phyloP scores from a whole-genome alignment of 2,329 filamentous ascomycete genomes.

The Pseudogymnoascus sp. region DNA sequence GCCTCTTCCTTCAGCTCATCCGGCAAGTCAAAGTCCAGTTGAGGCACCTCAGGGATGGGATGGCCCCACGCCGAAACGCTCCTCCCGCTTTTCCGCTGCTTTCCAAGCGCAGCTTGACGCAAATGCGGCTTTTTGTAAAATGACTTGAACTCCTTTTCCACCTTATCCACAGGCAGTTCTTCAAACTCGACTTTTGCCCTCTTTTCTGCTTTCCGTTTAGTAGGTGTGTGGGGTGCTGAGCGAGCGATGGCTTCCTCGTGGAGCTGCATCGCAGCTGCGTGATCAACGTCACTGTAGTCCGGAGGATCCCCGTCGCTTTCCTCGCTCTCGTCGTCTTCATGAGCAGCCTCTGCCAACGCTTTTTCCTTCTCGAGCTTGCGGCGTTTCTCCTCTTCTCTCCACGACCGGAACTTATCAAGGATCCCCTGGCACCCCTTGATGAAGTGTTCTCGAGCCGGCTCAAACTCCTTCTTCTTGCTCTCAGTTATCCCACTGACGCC shows the following conservation, averaged over 20 bases:
- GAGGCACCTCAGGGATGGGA: slow-evolving; percentile 62
- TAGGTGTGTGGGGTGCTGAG: slow-evolving; percentile 17
- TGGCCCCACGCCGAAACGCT: slow-evolving; percentile 74
- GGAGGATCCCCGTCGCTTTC: slow-evolving; percentile 44
- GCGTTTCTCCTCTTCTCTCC: slow-evolving; percentile 82
- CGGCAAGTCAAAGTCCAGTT: slow-evolving; percentile 68
- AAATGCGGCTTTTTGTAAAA: slow-evolving; percentile 69
- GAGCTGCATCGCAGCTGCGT: slow-evolving; percentile 64
- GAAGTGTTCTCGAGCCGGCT: slow-evolving; percentile 77
- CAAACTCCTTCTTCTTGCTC: slow-evolving; percentile 75
- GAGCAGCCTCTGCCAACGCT: neutral
- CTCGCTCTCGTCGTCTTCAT: slow-evolving; percentile 21
- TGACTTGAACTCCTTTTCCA: slow-evolving; percentile 63
- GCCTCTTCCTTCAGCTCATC: slow-evolving; percentile 40
- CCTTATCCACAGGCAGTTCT: slow-evolving; percentile 22
- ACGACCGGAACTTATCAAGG: slow-evolving; percentile 77
- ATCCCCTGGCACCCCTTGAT: slow-evolving; percentile 74
- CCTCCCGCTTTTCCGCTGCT: slow-evolving; percentile 53
- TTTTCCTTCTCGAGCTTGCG: slow-evolving; percentile 22
- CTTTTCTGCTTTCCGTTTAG: slow-evolving; percentile 22
- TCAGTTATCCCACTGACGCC: slow-evolving; percentile 77
- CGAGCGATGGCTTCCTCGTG: slow-evolving; percentile 37
- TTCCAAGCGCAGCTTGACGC: slow-evolving; percentile 69
- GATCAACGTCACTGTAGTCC: slow-evolving; percentile 63
- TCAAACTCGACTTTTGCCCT: slow-evolving; percentile 26